phyloP scores from a whole-genome alignment of 495 filamentous ascomycete species.

The Neurospora sp. region DNA sequence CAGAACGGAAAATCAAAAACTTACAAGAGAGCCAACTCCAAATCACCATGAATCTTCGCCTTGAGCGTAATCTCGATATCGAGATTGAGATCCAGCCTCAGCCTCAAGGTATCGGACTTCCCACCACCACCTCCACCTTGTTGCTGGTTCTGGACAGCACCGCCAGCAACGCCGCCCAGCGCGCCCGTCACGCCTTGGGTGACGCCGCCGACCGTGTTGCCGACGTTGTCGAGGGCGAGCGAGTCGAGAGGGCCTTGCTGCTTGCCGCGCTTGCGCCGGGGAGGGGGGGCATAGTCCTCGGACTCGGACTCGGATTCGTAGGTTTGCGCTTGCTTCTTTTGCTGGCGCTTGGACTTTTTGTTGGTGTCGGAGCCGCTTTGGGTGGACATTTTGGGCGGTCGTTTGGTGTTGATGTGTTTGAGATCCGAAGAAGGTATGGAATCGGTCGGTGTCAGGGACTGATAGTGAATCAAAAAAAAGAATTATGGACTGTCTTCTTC shows the following conservation, averaged over 20 bases:
- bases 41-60: constrained; percentile 87
- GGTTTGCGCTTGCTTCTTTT: constrained; percentile 20
- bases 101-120: constrained; percentile 54
- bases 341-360: constrained; percentile 20
- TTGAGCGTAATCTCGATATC: constrained; percentile 87
- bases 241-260: constrained; percentile 45
- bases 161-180: constrained; percentile 48
- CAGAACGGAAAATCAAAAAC: constrained; percentile 18
- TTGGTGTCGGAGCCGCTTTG: constrained; percentile 23
- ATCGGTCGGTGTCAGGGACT: neutral
- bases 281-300: constrained; percentile 22
- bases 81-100: constrained; percentile 76
- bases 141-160: constrained; percentile 16
- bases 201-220: constrained; percentile 54
- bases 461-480: neutral
- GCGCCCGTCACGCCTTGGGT: constrained; percentile 46
- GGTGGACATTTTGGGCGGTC: constrained; percentile 20
- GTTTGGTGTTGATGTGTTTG: neutral
- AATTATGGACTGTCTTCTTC: neutral
- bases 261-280: constrained; percentile 28
- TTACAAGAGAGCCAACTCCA: constrained; percentile 77
- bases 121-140: constrained; percentile 43
- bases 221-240: constrained; percentile 50
- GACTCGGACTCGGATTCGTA: constrained; percentile 34
- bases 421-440: too few relatives aligned